Base-by-base conservation (phyloP, 345 rosid genomes). In the Alliaria petiolata region DNA sequence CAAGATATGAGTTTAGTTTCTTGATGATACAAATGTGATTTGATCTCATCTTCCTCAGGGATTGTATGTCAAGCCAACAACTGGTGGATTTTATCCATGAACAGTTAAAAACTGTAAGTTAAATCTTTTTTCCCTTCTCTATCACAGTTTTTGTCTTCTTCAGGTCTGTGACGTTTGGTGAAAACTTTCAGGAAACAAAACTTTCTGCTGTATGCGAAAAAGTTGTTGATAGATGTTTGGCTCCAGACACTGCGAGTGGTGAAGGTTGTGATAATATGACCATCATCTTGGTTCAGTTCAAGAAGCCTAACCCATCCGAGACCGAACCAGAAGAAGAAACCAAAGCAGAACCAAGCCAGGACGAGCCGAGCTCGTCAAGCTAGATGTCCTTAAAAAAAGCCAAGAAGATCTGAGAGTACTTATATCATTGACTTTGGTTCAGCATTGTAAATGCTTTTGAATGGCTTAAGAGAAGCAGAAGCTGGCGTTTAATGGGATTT, bases 201-300 rank as follows among this genome's bases (percentile, higher is more conserved):
- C 93, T 95, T 30, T 89, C 99, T 3, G 70, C 55, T 4, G 74
- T 91, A 30, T 89, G 97, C 7, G 96, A 95, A 85, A 88, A 81
- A 83, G 93, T 91, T 49, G 77, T 88, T 6, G 95, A 91, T 57
- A 80, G 84, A 81, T 91, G 97, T 77, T 78, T 91, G 85, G 97
- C 99, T 46, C 99, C 99, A 36, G 66, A 70, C 63, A 83, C 91
- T 7, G 82, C 85, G 0, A 79, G 85, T 47, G 98, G 97, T 0
- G 96, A 89, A 82, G 99, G 99, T 73, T 95, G 99, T 42, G 99
- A 95, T 80, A 95, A 95, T 71, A 91, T 95, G 99, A 91, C 99
- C 31, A 91, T 95, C 86, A 91, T 88, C 71, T 68, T 89, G 80
- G 86, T 95, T 60, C 97, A 88, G 69, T 86, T 95, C 73, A 89